Conservation (phyloP, 805 yeast species). For the Metschnikowia kunwiensis region DNA sequence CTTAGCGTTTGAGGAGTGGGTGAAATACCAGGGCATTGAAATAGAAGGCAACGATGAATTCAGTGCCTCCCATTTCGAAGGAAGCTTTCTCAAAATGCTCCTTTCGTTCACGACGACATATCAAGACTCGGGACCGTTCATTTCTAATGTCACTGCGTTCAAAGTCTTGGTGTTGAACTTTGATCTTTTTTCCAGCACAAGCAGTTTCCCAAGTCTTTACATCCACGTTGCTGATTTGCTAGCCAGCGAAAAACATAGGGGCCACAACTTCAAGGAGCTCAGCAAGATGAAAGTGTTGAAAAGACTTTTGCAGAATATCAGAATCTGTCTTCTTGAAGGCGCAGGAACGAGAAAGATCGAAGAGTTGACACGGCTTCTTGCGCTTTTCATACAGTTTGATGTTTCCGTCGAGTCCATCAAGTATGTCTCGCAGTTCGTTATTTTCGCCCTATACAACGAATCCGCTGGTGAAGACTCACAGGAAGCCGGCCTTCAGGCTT, state of each 20-base stretch:
- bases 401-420: conserved; percentile 54
- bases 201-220: conserved; percentile 50
- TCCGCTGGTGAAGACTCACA: conserved; percentile 29
- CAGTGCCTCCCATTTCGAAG: background rate
- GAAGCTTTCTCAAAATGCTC: conserved; percentile 3
- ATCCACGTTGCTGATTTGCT: conserved; percentile 58
- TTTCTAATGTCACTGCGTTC: conserved; percentile 57
- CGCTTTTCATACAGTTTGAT: conserved; percentile 32
- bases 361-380: conserved; percentile 23
- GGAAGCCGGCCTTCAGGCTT: conserved; percentile 32
- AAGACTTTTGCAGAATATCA: conserved; percentile 49
- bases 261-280: conserved; percentile 52
- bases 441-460: conserved; percentile 48
- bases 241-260: conserved; percentile 48
- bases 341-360: conserved; percentile 10
- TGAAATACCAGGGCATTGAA: background rate
- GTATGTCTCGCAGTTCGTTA: conserved; percentile 43
- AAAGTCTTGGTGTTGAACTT: conserved; percentile 48
- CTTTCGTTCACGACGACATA: background rate
- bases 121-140: conserved; percentile 20
- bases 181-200: conserved; percentile 60
- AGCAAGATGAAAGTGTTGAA: conserved; percentile 49
- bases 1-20: conserved; percentile 2
- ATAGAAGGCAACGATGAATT: background rate
- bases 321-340: conserved; percentile 22